Base-by-base conservation (phyloP, 805 yeast genomes). In the Ogataea pini region DNA sequence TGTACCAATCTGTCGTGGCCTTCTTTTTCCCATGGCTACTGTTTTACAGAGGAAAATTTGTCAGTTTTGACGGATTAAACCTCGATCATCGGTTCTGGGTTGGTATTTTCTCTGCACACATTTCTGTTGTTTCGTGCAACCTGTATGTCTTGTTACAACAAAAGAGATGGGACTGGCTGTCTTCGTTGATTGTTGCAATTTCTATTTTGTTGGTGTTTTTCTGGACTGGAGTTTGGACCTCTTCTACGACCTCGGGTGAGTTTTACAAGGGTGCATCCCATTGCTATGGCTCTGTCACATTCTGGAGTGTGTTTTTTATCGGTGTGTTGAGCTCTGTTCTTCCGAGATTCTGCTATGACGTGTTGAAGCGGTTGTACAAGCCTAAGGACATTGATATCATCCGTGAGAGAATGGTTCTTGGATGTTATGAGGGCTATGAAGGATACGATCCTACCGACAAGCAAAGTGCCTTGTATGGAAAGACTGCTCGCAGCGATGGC, bases 221-320 rank as follows among this genome's bases (percentile, higher is more conserved):
- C 61, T 87, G 95, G 95, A 79, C 88, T 3, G 91, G 92, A n/a
- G 78, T 82, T 18, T 87, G 91, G 85, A 78, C 89, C 25, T 67
- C 80, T 3, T 64, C 76, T 7, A 22, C 38, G 2, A 65, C 70
- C 47, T 75, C 87, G 7, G 38, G 44, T n/a, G 86, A 82, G 58
- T 83, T 83, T 57, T 87, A 80, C 65, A 73, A 76, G 49, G 79
- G 85, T 19, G 94, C 86, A 2, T 64, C 80, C 2, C 80, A 82
- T 57, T 73, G 76, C 28, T 82, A 81, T 55, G 89, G 90, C 16
- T 68, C 83, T 5, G 70, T 76, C 28, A 61, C 78, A 4, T 83
- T 82, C 61, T 87, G 95, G 95, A 79, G 83, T 37, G 72, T 77
- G 49, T 64, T 79, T 13, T 74, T 84, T 49, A 67, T 85, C 31